A percentile compares a stretch with the other conserved stretches of the same genome.
These are phyloP conservation scores for Amanita rubescens DNA, from an alignment of 768 basidiomycete species.

Conservation along the genomic window DNA sequence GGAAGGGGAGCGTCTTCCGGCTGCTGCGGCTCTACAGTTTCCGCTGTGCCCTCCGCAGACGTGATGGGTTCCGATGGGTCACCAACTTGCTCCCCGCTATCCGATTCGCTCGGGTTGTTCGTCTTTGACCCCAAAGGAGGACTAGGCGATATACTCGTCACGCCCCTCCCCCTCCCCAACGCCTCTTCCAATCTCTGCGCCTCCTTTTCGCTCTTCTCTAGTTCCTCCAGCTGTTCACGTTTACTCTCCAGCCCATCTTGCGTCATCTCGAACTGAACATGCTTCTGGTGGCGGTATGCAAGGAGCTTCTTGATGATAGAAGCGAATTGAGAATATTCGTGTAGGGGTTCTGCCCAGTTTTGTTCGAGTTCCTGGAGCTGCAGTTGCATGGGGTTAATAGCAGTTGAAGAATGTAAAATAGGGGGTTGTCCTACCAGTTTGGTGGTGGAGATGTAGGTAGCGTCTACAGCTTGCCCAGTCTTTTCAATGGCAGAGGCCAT, in stretches of 20 bases:
- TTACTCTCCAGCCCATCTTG: conserved; percentile 84
- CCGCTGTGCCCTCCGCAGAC: conserved; percentile 19
- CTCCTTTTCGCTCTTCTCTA: conserved; percentile 90
- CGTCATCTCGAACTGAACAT: conserved; percentile 96
- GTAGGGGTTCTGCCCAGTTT: conserved; percentile 91
- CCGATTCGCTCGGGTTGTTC: too few relatives aligned
- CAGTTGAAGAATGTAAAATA: conserved; percentile 2
- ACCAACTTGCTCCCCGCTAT: too few relatives aligned
- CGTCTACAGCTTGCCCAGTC: conserved; percentile 93
- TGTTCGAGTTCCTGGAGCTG: conserved; percentile 93
- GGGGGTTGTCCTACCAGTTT: conserved; percentile 57
- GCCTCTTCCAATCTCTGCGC: conserved; percentile 87
- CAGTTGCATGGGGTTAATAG: not conserved
- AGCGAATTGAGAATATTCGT: conserved; percentile 94
- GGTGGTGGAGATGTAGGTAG: conserved; percentile 89
- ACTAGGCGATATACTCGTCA: conserved; percentile 7
- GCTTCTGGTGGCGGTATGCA: conserved; percentile 94
- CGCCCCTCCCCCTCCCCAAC: conserved; percentile 48
- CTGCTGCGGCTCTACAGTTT: conserved; percentile 7
- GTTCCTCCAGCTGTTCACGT: conserved; percentile 75
- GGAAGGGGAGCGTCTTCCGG: not conserved
- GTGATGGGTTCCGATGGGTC: too few relatives aligned
- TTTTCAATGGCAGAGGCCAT: conserved; percentile 88
- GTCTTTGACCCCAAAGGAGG: conserved; percentile 13
- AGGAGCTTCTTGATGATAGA: conserved; percentile 91